Evolutionary conservation across 1,139 yeast species (phyloP), one percentile per base, ranked within the genome.

Genomic region (Pichia sp.): DNA sequence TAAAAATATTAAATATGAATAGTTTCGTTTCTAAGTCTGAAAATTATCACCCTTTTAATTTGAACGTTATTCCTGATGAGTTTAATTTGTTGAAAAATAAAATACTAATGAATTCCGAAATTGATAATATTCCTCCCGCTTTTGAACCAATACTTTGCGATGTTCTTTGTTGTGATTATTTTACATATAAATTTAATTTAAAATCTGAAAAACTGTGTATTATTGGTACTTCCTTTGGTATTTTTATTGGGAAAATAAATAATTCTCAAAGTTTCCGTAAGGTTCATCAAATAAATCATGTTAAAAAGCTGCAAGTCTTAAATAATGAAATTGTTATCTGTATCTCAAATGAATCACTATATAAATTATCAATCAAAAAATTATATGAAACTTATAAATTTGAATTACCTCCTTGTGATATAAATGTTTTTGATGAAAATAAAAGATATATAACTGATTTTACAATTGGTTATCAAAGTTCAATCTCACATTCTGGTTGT

Each of bases 261-360:
- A 55, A 58, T 27, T 56, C 63, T 4, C 46, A 59, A 9, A 66
- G 69, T 20, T 86, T 95, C 94, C 74, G 69, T 45, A 70, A 77
- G 48, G 74, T 87, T 7, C 62, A 85, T 32, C 73, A 74, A 51
- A 63, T 80, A 23, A 47, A 65, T 7, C 75, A 73, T 42, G 78
- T 85, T 20, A 69, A 75, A n/a, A 82, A 80, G 55, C 65, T 90
- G 37, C 74, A 76, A 24, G 80, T 82, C 6, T 66, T 85, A 36
- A 74, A 78, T 4, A 72, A 74, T 27, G 68, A 50, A 76, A 81
- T 83, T 35, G 67, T 84, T 11, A 65, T 87, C 16, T 65, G 85
- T 3, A 66, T 87, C 42, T 74, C 81, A 16, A 82, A 76, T 48
- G 77, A 73, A 51, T 71, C 72, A 20, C 67, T 90, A 41, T 70